Base-by-base conservation (phyloP, 768 basidiomycete genomes). In the Leccinum disarticulatum region DNA sequence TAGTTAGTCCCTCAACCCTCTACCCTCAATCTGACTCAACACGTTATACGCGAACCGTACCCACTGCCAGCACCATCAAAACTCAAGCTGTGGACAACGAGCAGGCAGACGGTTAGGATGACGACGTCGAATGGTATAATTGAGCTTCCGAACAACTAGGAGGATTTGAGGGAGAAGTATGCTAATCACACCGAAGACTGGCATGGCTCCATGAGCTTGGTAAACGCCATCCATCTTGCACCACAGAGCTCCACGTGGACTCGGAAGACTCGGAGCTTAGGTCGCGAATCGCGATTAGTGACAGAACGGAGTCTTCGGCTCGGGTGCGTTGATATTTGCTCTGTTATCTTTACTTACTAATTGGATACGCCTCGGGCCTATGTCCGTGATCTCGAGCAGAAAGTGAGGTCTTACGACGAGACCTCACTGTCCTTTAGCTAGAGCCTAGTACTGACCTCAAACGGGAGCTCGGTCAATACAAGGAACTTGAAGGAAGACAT, bases 321-420 rank as follows among this genome's bases (percentile, higher is more conserved):
- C 95, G 98, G 83, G 93, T 92, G 68, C 68, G 82, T 72, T 10
- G 17, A 52, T 41, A 13, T 47, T 36, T 48, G 13, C n/a, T 19
- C 41, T 31, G 22, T 46, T 25, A 3, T 57, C 33, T 41, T 31
- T 31, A 30, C 31, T 25, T 55, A 33, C 61, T 61, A 43, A 58
- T 58, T 7, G 17, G 22, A 46, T 49, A 38, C 46, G 19, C 15
- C 9, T 50, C 68, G 22, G 22, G 22, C 22, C 22, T 22, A 22
- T 72, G 87, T 98, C 49, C 90, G 86, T 30, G 95, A 98, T 70
- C 79, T 98, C 33, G 96, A 99, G 73, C 87, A 91, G 70, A 94
- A 91, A 76, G 86, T 99, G 70, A 93, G 89, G 76, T 75, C 81
- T 4, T 91, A 88, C 68, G 87, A 93, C 64, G 95, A 98, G 66